Conservation (phyloP, 148 eudicot species). For the Chenopodium berlandieri region DNA sequence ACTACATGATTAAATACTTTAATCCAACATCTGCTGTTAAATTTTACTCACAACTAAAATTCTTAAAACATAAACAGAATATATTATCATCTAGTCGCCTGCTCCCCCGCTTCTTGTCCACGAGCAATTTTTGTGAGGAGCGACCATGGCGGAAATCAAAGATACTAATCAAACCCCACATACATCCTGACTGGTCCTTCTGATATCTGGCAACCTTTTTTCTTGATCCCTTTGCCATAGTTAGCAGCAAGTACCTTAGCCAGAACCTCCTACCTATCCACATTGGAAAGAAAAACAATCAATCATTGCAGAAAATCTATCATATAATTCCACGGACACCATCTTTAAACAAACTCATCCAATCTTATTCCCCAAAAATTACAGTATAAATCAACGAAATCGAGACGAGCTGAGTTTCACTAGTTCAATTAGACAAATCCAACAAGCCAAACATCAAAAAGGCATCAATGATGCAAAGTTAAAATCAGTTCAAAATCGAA, state of each 20-base stretch:
- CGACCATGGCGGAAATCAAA: constrained; percentile 80
- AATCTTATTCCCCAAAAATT: too few relatives aligned
- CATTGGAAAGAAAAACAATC: not conserved
- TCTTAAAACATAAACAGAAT: not conserved
- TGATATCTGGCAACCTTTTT: constrained; percentile 41
- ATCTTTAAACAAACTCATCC: not conserved
- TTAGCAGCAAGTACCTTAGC: constrained; percentile 12
- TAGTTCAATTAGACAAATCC: not conserved
- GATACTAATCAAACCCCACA: constrained; percentile 73
- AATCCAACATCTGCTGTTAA: not conserved
- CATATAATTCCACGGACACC: not conserved
- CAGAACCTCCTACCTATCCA: constrained; percentile 13
- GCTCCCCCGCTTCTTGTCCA: constrained; percentile 57
- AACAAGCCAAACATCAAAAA: not conserved
- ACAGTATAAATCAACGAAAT: not conserved
- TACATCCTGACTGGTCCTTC: constrained; percentile 79
- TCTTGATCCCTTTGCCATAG: constrained; percentile 72
- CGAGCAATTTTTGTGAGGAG: constrained; percentile 57
- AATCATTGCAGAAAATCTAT: constrained; percentile 1
- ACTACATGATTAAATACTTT: not conserved
- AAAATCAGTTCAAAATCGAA: not conserved
- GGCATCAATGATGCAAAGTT: not conserved
- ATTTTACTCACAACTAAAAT: not conserved
- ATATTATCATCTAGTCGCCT: constrained; percentile 54
- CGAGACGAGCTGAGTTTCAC: not conserved